Conservation (phyloP, 2,329 filamentous ascomycete genomes). For the Sporothrix pallida region DNA sequence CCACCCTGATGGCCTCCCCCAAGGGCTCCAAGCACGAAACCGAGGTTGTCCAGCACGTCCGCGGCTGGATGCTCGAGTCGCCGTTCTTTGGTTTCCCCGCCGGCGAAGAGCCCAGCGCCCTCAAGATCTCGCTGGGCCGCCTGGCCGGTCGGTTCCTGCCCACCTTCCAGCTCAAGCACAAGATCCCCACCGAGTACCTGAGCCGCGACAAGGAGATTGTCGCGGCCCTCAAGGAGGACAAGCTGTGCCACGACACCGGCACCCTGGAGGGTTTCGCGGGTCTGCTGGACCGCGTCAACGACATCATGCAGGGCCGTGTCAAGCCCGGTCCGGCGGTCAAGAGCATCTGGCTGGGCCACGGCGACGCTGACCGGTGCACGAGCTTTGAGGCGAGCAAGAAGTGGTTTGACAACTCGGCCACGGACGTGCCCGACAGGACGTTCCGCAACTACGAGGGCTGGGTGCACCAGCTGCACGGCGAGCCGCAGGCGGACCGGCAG, state of each 20-base stretch:
- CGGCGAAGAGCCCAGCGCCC: conserved; percentile 63
- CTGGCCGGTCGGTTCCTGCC: conserved; percentile 73
- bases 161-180: conserved; percentile 67
- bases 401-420: conserved; percentile 61
- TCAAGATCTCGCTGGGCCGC: conserved; percentile 70
- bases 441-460: conserved; percentile 77
- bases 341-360: conserved; percentile 75
- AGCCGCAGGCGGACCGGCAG: conserved; percentile 55
- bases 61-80: conserved; percentile 76
- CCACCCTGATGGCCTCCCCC: conserved; percentile 63
- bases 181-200: conserved; percentile 67
- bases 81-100: conserved; percentile 78
- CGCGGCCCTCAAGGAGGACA: conserved; percentile 66
- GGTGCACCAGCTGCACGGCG: conserved; percentile 75
- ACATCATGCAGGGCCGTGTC: conserved; percentile 63
- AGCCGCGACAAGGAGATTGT: conserved; percentile 70
- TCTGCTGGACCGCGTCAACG: conserved; percentile 74
- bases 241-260: conserved; percentile 79
- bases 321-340: conserved; percentile 60
- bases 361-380: conserved; percentile 73
- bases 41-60: conserved; percentile 60
- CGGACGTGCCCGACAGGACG: conserved; percentile 67
- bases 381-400: conserved; percentile 68
- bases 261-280: conserved; percentile 78
- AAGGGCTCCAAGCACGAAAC: conserved; percentile 51